Evolutionary conservation across 768 basidiomycete genomes (phyloP).

Genomic region (Phanerochaete sordida): DNA sequence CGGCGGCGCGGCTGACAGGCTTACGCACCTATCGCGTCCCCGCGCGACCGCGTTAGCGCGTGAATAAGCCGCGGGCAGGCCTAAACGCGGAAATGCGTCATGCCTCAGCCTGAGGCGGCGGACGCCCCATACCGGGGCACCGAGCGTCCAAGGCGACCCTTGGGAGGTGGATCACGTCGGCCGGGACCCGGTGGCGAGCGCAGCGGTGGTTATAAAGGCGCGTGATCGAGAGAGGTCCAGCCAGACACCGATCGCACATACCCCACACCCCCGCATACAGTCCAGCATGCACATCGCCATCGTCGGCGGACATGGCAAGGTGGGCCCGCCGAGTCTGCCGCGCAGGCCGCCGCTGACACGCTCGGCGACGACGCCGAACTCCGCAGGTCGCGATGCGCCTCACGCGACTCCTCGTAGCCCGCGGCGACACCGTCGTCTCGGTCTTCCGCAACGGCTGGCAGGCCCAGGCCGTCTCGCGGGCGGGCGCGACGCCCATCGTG

Average conservation of each 20-base stretch:
- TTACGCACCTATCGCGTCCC: not conserved
- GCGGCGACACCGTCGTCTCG: constrained; percentile 43
- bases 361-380: too few species aligned
- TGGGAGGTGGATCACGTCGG: not conserved
- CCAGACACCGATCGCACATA: not conserved
- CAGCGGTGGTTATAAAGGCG: not conserved
- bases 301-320: constrained; percentile 55
- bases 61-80: too few species aligned
- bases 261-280: not conserved
- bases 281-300: constrained; percentile 37
- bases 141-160: too few species aligned
- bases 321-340: too few species aligned
- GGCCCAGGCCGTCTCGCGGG: constrained; percentile 39
- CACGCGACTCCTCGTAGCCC: constrained; percentile 37
- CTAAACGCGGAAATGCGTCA: too few species aligned
- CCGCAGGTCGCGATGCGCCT: constrained; percentile 45
- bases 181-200: not conserved
- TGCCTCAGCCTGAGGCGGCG: too few species aligned
- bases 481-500: constrained; percentile 40
- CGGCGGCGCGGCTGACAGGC: not conserved
- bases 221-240: not conserved
- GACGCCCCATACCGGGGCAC: too few species aligned
- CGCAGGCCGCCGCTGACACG: too few species aligned
- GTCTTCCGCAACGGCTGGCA: constrained; percentile 52
- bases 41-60: too few species aligned